phyloP scores from a whole-genome alignment of 441 rosid species.

The Pelargonium citronellum region DNA sequence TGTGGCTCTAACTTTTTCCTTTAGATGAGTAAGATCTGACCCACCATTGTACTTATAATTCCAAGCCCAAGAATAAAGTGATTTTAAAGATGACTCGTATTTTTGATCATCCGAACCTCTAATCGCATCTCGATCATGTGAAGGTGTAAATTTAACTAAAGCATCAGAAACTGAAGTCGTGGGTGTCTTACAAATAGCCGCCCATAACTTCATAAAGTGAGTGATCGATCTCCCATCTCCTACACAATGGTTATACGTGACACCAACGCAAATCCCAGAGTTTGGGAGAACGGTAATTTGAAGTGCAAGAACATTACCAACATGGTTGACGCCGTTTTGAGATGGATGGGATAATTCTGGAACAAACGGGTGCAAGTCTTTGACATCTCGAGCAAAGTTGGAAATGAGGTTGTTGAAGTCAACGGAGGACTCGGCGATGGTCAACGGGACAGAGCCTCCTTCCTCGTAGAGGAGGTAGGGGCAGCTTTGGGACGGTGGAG shows the following conservation, averaged over 20 bases:
- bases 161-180: too few relatives aligned
- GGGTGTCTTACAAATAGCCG: slow-evolving; percentile 24
- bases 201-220: slow-evolving; percentile 58
- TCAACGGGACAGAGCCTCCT: slow-evolving; percentile 25
- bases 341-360: slow-evolving; percentile 11
- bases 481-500: slow-evolving; percentile 30
- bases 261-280: slow-evolving; percentile 42
- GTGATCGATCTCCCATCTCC: slow-evolving; percentile 41
- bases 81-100: too few relatives aligned
- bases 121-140: too few relatives aligned
- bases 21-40: too few relatives aligned
- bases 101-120: too few relatives aligned
- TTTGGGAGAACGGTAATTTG: slow-evolving; percentile 47
- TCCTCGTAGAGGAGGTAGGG: slow-evolving; percentile 17
- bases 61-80: too few relatives aligned
- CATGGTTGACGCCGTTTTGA: neutral
- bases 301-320: slow-evolving; percentile 27
- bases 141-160: too few relatives aligned
- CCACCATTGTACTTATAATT: too few relatives aligned
- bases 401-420: slow-evolving; percentile 25
- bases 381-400: slow-evolving; percentile 17
- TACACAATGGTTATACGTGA: slow-evolving; percentile 30
- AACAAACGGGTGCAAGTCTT: slow-evolving; percentile 24
- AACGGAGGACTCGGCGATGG: slow-evolving; percentile 24
- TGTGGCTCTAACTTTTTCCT: slow-evolving; percentile 22